A percentile compares a stretch with the other conserved stretches of the same genome.
Conservation (phyloP, 2,329 filamentous ascomycete species). For the Pseudofabraea citricarpa region DNA sequence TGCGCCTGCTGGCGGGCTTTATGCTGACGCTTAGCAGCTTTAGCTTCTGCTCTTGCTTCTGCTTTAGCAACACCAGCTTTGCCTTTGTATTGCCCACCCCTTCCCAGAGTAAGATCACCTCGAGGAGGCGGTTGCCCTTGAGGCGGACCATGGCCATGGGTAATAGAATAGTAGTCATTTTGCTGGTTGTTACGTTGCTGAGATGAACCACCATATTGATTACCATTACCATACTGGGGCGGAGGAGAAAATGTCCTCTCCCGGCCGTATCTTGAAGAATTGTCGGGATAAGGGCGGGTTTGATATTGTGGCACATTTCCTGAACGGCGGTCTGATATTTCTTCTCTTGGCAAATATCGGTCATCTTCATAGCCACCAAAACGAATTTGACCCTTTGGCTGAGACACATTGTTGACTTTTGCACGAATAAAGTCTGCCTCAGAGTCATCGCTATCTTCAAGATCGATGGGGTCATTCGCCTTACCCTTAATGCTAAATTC, state of each 20-base stretch:
- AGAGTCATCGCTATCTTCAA: constrained; percentile 25
- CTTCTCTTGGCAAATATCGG: not conserved
- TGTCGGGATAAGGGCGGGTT: not conserved
- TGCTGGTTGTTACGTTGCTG: too few relatives aligned
- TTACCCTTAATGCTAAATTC: constrained; percentile 26
- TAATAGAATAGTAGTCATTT: too few relatives aligned
- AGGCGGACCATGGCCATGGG: too few relatives aligned
- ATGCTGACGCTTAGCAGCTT: too few relatives aligned
- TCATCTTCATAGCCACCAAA: constrained; percentile 6
- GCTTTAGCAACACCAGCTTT: too few relatives aligned
- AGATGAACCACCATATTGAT: not conserved
- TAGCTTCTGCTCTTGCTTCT: too few relatives aligned
- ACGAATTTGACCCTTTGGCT: constrained; percentile 11
- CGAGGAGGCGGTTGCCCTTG: too few relatives aligned
- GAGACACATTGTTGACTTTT: constrained; percentile 12
- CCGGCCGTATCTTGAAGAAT: constrained; percentile 4
- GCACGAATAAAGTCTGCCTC: constrained; percentile 21
- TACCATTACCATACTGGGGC: constrained; percentile 1
- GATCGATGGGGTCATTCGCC: constrained; percentile 22
- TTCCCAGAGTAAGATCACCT: too few relatives aligned
- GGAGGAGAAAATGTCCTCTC: constrained; percentile 8
- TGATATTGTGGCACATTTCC: not conserved
- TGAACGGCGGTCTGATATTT: not conserved
- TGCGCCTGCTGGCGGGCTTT: too few relatives aligned
- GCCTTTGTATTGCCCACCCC: too few relatives aligned